Base-by-base conservation (phyloP, 805 yeast species). In the Saccharomyces mikatae region DNA sequence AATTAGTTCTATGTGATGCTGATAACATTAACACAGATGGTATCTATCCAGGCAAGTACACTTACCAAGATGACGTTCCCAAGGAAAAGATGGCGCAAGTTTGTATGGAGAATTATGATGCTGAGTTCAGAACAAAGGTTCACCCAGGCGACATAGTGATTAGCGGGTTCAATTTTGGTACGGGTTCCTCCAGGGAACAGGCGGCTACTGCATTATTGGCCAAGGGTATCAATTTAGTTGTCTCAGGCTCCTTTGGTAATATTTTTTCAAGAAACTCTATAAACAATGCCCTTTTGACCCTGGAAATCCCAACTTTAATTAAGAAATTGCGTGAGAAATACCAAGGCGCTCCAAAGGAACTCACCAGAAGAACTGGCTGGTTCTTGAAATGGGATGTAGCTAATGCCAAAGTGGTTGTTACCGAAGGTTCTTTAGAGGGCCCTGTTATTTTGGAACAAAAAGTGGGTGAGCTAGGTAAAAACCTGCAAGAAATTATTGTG, bases 171-270 rank as follows among this genome's bases (percentile, higher is more conserved):
- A 94, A 94, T 71, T 94, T 94, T 69, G 99, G 99, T 63, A 94
- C 99, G 10, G 99, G 99, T 49, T 91, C 97, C 8, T 89, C 97
- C 27, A 84, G 99, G 74, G 99, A 94, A 71, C 99, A 94, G 75
- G 99, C 99, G 3, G 99, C 99, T 32, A 94, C 99, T n/a, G 91
- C 96, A 24, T 86, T 94, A 56, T 78, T 94, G 60, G 98, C 99
- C 46, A 82, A 95, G 65, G 98, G 90, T 60, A 89, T 94, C 80
- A 82, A 83, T 62, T 76, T 94, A 61, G 96, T 94, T 24, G 96
- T 95, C 56, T 87, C 97, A 13, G 99, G 99, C 32, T 92, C 98
- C 1, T 94, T 94, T 68, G 96, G 97, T 66, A 95, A 94, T 76
- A 94, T 92, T 64, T 94, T 94, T 74, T 86, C 91, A 54, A 82